Percentiles rank a stretch among this genome's conserved stretches.
phyloP scores from a whole-genome alignment of 2,329 filamentous ascomycete species.

The Trichoderma gracile region DNA sequence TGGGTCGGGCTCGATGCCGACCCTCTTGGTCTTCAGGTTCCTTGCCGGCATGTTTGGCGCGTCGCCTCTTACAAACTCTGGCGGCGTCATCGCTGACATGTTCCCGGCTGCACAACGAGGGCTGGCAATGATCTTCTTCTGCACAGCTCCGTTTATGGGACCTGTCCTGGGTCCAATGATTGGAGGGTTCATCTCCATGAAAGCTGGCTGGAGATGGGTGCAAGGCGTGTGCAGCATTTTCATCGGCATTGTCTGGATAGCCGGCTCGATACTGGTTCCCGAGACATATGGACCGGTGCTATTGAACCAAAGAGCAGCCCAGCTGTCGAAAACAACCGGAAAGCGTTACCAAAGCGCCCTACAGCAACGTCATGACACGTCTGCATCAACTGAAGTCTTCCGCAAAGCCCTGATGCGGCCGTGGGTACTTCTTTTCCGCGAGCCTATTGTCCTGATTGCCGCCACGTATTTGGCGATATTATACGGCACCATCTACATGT shows the following conservation, averaged over 20 bases:
- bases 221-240: constrained; percentile 58
- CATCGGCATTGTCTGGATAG: background rate
- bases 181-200: constrained; percentile 66
- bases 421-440: constrained; percentile 60
- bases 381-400: background rate
- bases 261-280: background rate
- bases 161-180: constrained; percentile 68
- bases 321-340: background rate
- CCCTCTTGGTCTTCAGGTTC: constrained; percentile 1
- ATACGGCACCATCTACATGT: constrained; percentile 51
- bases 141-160: constrained; percentile 44
- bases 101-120: constrained; percentile 2
- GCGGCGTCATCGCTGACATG: constrained; percentile 5
- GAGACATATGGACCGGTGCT: constrained; percentile 5
- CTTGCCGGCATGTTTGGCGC: background rate
- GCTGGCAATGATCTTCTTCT: constrained; percentile 12
- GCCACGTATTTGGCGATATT: constrained; percentile 59
- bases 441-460: constrained; percentile 62
- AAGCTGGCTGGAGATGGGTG: constrained; percentile 67
- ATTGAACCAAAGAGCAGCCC: background rate
- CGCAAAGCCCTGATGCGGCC: constrained; percentile 44
- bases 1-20: background rate
- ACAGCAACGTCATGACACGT: background rate
- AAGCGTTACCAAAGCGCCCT: background rate
- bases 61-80: background rate